A percentile compares a stretch with the other conserved stretches of the same genome.
Conservation (phyloP, 352 stramenopile species). For the Nothophytophthora sp. region DNA sequence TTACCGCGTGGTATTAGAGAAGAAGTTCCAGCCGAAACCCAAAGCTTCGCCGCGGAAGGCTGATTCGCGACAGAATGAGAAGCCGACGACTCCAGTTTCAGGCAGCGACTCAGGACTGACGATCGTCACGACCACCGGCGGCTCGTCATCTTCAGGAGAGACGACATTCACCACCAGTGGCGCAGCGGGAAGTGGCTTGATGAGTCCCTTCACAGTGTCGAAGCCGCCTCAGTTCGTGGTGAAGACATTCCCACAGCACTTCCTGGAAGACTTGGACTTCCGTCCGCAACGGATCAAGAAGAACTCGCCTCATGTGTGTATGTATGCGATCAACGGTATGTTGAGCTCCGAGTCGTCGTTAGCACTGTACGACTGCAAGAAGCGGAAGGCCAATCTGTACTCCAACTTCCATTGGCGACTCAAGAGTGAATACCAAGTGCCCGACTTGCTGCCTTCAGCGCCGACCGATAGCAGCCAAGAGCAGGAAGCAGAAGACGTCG, state of each 20-base stretch:
- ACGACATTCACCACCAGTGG: constrained; percentile 38
- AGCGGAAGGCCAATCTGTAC: constrained; percentile 57
- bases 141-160: constrained; percentile 25
- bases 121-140: constrained; percentile 21
- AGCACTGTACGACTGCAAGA: constrained; percentile 64
- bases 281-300: constrained; percentile 86
- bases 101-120: constrained; percentile 14
- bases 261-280: constrained; percentile 85
- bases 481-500: constrained; percentile 24
- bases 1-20: constrained; percentile 85
- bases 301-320: constrained; percentile 51
- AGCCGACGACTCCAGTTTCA: too few relatives aligned
- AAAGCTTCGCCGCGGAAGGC: constrained; percentile 16
- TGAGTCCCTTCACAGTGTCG: constrained; percentile 14
- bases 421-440: constrained; percentile 68
- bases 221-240: constrained; percentile 53
- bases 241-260: constrained; percentile 86
- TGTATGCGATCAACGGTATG: constrained; percentile 78
- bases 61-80: constrained; percentile 15
- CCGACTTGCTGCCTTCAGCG: constrained; percentile 38
- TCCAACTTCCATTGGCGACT: constrained; percentile 84
- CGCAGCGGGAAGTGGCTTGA: constrained; percentile 11
- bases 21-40: constrained; percentile 52
- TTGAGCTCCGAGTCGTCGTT: constrained; percentile 72
- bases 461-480: constrained; percentile 5